Percentiles rank a stretch among this genome's conserved stretches.
Conservation (phyloP, 306 rosid genomes). For the Sicyos baderoa region DNA sequence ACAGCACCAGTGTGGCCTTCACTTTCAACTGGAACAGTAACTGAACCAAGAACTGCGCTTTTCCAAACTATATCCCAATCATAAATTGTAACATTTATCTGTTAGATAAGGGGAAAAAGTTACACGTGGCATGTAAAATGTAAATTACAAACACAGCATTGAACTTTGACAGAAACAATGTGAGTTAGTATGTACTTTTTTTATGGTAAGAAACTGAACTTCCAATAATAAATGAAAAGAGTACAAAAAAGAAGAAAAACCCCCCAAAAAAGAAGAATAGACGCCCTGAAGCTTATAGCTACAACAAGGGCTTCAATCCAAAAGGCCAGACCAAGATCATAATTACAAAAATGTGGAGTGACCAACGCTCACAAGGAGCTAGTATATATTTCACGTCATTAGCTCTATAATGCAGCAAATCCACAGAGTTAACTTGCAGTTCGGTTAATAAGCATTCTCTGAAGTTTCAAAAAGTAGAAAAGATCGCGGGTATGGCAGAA, state of each 20-base stretch:
- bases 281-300: too few species aligned
- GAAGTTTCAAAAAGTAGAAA: background rate
- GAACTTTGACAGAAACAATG: conserved; percentile 4
- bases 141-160: background rate
- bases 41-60: conserved; percentile 94
- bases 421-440: conserved; percentile 1
- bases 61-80: conserved; percentile 99
- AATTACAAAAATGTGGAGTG: too few species aligned
- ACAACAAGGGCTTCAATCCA: too few species aligned
- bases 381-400: background rate
- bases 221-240: too few species aligned
- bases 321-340: too few species aligned
- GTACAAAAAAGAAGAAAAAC: too few species aligned
- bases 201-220: too few species aligned
- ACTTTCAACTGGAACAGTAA: conserved; percentile 71
- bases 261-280: too few species aligned
- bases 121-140: conserved; percentile 29
- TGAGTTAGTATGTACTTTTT: background rate
- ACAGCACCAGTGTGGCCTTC: conserved; percentile 90
- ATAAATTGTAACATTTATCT: conserved; percentile 86
- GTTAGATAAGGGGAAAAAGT: conserved; percentile 43
- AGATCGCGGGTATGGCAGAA: background rate
- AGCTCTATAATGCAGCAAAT: background rate
- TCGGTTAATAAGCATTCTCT: background rate
- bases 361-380: too few species aligned